Base-by-base conservation (phyloP, 805 yeast species). In the Pichia cabralensis region DNA sequence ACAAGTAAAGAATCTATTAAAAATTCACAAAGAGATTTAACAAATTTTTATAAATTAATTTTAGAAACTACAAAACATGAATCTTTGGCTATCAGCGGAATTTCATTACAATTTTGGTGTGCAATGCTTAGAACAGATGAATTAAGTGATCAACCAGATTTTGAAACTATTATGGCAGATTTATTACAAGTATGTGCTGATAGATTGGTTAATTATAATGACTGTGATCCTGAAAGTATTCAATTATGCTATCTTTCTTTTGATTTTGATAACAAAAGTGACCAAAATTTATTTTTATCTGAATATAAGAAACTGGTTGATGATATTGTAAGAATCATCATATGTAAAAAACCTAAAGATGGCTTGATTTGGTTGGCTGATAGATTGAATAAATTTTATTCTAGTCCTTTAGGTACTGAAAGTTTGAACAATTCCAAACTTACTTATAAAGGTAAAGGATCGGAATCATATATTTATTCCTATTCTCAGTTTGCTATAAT, bases 21-120 rank as follows among this genome's bases (percentile, higher is more conserved):
- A 29, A 77, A 64, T 30, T 71, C 69, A 16, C 56, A 64, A 15
- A 64, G 81, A 3, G 94, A 83, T 50, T 62, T 82, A 6, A 66
- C 65, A 21, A 74, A 70, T 33, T 92, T 84, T 52, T 66, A 86
- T 43, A 69, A 71, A 36, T 67, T 92, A 16, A 85, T 92, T 6
- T 62, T 92, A 28, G 70, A 76, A 30, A 84, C 96, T 1, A 82
- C 95, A 0, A 71, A 67, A 47, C 92, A 85, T 50, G 81, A 84
- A 18, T 82, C 95, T 47, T 65, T 92, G 36, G 79, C 89, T n/a
- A 78, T 89, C 3, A 80, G 95, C 33, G 95, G 96, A 0, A 66
- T 92, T 13, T 82, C 96, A 0, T 60, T 92, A 34, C 95, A 86
- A 53, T 80, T 92, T 62, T 94, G 98, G 98, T 85, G 94, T 41